Evolutionary conservation across 345 rosid species (phyloP).

Genomic region (Aurinia saxatilis): DNA sequence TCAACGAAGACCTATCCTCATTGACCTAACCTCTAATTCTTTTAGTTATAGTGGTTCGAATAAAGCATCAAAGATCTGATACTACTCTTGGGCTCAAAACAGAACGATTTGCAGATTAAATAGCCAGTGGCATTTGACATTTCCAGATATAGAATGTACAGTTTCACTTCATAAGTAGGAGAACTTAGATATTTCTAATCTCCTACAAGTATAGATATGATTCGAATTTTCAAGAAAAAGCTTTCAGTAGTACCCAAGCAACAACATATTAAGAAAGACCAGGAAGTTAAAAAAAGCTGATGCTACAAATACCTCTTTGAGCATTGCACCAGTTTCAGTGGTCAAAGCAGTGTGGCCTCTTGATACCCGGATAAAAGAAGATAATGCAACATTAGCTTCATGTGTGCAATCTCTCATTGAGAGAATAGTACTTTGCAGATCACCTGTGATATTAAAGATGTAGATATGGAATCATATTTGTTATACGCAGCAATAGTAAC

Average conservation of each 20-base stretch:
- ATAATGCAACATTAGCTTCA: constrained; percentile 68
- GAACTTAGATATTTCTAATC: neutral
- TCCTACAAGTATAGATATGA: neutral
- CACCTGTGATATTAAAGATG: constrained; percentile 43
- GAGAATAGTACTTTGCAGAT: constrained; percentile 66
- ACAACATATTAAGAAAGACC: constrained; percentile 4
- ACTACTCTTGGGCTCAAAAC: neutral
- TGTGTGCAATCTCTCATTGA: constrained; percentile 87
- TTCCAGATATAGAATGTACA: neutral
- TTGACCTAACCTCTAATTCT: neutral
- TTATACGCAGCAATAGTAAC: neutral
- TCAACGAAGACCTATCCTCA: neutral
- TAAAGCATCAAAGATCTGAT: neutral
- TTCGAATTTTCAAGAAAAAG: neutral
- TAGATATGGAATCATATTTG: neutral
- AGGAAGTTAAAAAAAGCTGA: neutral
- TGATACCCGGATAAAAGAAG: constrained; percentile 67
- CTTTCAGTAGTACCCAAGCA: constrained; percentile 6
- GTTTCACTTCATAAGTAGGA: constrained; percentile 1
- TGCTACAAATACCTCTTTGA: constrained; percentile 63
- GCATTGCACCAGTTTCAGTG: constrained; percentile 92
- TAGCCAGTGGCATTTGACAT: neutral
- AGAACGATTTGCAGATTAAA: neutral
- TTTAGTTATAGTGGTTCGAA: constrained; percentile 1
- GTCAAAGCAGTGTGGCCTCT: constrained; percentile 88